Evolutionary conservation across 768 basidiomycete genomes (phyloP).

Genomic region (Suillus bovinus): DNA sequence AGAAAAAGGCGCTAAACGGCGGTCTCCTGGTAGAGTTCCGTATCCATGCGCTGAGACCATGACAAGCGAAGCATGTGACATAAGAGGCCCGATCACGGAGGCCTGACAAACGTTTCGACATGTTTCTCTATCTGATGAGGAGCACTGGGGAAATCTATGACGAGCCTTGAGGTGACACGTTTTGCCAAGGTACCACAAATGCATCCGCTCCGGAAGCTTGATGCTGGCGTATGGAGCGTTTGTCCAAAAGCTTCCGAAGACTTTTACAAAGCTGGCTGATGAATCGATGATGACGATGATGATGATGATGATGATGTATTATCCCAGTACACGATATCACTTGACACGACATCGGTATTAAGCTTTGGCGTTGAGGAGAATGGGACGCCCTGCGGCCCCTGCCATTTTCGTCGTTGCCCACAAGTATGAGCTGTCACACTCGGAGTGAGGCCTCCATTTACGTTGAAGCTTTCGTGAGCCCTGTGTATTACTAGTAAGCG

Average conservation of each 20-base stretch:
- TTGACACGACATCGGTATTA: not conserved
- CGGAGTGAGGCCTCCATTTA: not conserved
- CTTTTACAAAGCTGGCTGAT: conserved; percentile 14
- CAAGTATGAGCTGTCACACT: not conserved
- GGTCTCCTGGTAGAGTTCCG: not conserved
- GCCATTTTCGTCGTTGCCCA: conserved; percentile 6
- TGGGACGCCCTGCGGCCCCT: not conserved
- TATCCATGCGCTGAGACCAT: not conserved
- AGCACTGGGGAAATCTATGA: not conserved
- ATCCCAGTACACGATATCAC: conserved; percentile 12
- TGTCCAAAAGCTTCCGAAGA: not conserved
- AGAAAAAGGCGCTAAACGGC: not conserved
- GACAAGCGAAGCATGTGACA: not conserved
- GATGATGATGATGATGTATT: conserved; percentile 7
- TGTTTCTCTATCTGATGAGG: not conserved
- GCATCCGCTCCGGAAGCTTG: not conserved
- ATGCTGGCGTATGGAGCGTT: not conserved
- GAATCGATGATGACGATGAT: conserved; percentile 4
- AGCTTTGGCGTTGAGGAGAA: not conserved
- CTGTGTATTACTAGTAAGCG: too few species aligned
- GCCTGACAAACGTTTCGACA: not conserved
- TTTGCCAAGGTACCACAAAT: not conserved
- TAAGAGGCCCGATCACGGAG: not conserved
- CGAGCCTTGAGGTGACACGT: not conserved
- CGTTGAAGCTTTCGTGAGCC: not conserved